Evolutionary conservation across 192 early-diverging fungal genomes (phyloP).

Genomic region (Oehlia diaphana): DNA sequence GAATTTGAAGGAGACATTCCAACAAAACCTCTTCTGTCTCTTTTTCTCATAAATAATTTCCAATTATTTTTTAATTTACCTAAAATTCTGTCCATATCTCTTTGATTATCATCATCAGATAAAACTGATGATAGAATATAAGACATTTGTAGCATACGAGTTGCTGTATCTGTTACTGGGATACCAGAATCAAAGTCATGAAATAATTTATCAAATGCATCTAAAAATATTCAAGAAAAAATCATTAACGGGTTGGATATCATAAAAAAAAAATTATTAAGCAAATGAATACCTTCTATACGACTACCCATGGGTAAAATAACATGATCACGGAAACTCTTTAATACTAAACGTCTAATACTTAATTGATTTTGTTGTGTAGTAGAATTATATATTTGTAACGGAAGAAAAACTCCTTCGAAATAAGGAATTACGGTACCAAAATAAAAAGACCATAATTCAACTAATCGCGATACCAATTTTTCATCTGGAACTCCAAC

Average conservation of each 20-base stretch:
- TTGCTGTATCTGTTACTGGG: constrained; percentile 62
- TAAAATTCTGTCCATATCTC: constrained; percentile 52
- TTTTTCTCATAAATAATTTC: constrained; percentile 54
- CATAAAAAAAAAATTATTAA: not conserved
- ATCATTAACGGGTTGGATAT: not conserved
- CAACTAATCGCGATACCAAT: constrained; percentile 64
- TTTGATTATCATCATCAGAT: constrained; percentile 47
- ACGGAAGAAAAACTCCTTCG: constrained; percentile 83
- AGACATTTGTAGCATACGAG: constrained; percentile 74
- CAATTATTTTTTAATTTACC: constrained; percentile 55
- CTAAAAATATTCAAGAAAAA: constrained; percentile 34
- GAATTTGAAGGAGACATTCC: constrained; percentile 37
- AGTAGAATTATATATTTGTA: constrained; percentile 44
- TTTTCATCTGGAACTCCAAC: constrained; percentile 66
- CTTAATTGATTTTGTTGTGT: constrained; percentile 2
- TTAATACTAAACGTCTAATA: constrained; percentile 61
- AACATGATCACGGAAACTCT: constrained; percentile 66
- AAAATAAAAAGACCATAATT: constrained; percentile 81
- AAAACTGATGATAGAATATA: constrained; percentile 58
- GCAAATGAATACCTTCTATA: constrained; percentile 53
- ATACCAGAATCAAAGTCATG: constrained; percentile 65
- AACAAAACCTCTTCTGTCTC: constrained; percentile 56
- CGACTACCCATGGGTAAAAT: constrained; percentile 61
- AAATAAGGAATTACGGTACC: constrained; percentile 82
- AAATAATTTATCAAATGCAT: constrained; percentile 61